Evolutionary conservation across 495 filamentous ascomycete species (phyloP), one percentile per base, ranked within the genome.

Genomic region (Apodospora peruviana): DNA sequence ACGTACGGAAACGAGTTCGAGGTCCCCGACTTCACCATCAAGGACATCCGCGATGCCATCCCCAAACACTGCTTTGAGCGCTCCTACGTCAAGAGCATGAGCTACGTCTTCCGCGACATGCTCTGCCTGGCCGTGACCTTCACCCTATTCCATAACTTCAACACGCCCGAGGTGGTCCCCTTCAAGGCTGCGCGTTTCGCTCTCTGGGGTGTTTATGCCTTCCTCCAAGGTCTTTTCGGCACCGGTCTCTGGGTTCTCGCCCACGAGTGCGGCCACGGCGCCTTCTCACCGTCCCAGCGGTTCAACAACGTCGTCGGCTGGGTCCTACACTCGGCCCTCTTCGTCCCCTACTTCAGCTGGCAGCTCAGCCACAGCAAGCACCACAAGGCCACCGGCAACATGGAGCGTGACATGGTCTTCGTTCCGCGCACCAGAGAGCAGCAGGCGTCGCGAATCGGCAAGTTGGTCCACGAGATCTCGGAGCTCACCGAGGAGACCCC

Each of bases 381-480:
- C 74, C 89, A 95, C 79, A 91, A 96, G 77, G 89, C 90, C 42
- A 98, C 93, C 35, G 93, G 90, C 51, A 79, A 98, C 78, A 75
- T 98, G 58, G 88, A 91, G 65, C 87, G 90, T 57, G 93, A 98
- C 70, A 96, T 96, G 90, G 93, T 96, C 50, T 96, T 96, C 72
- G 76, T 95, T 2, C 93, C 93, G 29, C 88, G 86, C 74, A 90
- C 87, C 48, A 81, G 90, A 29, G 78, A 88, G 41, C 65, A 84
- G 64, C 87, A 85, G 56, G 87, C 87, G 25, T 79, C 74, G 42
- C 81, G 82, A 38, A 53, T 88, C 49, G 88, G 88, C 57, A 76
- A 73, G 51, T 53, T 88, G 46, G 70, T 78, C 44, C 85, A 95
- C 64, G 88, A 96, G 65, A 67, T 98, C 43, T 64, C 77, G 39